Percentiles rank a stretch among this genome's conserved stretches.
Evolutionary conservation across 2,329 filamentous ascomycete species (phyloP).

Genomic region (Dothideomycetidae sp.): DNA sequence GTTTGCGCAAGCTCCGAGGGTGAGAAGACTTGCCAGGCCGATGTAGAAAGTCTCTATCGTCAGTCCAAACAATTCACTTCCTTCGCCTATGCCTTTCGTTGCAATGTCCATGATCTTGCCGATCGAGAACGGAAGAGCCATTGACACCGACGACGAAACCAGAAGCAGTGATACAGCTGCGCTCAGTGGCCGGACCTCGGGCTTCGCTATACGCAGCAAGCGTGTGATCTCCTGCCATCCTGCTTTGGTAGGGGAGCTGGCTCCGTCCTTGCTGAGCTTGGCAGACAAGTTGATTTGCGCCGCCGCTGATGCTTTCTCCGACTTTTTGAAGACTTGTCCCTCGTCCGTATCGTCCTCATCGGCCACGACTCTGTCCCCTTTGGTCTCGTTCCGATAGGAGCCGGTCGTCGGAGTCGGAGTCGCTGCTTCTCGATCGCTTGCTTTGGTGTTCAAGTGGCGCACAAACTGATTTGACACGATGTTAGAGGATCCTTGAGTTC

Average conservation of each 20-base stretch:
- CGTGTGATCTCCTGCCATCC: constrained; percentile 68
- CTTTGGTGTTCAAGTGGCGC: constrained; percentile 1
- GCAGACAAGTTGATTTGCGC: constrained; percentile 82
- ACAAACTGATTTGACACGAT: neutral
- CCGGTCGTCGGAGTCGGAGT: constrained; percentile 8
- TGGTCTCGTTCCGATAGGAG: constrained; percentile 13
- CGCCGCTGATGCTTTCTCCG: constrained; percentile 73
- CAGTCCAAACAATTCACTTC: constrained; percentile 66
- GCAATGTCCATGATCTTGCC: constrained; percentile 89
- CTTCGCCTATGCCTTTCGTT: constrained; percentile 47
- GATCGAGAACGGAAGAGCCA: constrained; percentile 94
- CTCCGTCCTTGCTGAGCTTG: constrained; percentile 69
- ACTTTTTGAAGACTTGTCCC: constrained; percentile 51
- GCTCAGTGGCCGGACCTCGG: constrained; percentile 66
- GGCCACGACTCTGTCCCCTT: constrained; percentile 20
- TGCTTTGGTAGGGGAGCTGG: constrained; percentile 34
- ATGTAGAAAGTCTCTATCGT: constrained; percentile 79
- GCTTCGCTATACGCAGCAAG: constrained; percentile 74
- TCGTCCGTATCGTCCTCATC: constrained; percentile 34
- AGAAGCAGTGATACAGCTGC: constrained; percentile 74
- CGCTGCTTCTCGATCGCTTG: constrained; percentile 11
- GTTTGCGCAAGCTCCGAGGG: constrained; percentile 75
- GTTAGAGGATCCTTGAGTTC: neutral
- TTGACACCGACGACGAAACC: constrained; percentile 80
- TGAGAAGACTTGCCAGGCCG: constrained; percentile 58